Evolutionary conservation across 257 asterid species (phyloP).

Genomic region (Solanum pennellii): DNA sequence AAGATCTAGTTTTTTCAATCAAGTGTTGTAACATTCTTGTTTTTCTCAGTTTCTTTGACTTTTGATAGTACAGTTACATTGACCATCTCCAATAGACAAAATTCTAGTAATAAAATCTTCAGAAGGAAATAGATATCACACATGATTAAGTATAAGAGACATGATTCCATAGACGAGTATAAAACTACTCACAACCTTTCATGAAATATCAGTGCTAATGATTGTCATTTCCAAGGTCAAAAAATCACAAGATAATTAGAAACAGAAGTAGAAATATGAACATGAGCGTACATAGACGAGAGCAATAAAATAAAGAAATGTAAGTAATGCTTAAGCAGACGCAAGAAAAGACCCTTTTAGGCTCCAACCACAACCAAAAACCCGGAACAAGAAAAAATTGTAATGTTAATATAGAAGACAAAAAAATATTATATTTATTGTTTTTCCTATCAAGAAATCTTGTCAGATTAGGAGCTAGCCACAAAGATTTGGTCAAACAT

Average conservation of each 20-base stretch:
- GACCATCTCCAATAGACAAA: slow-evolving; percentile 63
- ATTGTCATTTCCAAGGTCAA: too few species aligned
- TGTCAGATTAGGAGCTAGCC: background rate
- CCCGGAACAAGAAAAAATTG: slow-evolving; percentile 30
- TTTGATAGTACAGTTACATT: slow-evolving; percentile 37
- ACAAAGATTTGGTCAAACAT: slow-evolving; percentile 22
- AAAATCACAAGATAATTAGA: too few species aligned
- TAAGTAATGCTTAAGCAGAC: too few species aligned
- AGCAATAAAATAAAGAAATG: too few species aligned
- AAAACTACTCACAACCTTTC: background rate
- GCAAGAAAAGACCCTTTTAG: slow-evolving; percentile 4
- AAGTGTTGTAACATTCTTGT: too few species aligned
- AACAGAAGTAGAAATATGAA: too few species aligned
- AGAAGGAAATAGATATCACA: too few species aligned
- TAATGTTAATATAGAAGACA: background rate
- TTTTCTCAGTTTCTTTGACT: too few species aligned
- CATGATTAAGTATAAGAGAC: too few species aligned
- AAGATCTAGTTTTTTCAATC: too few species aligned
- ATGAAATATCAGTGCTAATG: too few species aligned
- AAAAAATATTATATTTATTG: background rate
- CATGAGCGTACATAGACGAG: too few species aligned
- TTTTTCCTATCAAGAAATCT: background rate
- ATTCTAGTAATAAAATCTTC: slow-evolving; percentile 53
- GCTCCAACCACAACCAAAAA: slow-evolving; percentile 92
- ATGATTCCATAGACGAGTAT: background rate